Conservation (phyloP, 108 stramenopile genomes). For the Pseudonitzschia multiseries region DNA sequence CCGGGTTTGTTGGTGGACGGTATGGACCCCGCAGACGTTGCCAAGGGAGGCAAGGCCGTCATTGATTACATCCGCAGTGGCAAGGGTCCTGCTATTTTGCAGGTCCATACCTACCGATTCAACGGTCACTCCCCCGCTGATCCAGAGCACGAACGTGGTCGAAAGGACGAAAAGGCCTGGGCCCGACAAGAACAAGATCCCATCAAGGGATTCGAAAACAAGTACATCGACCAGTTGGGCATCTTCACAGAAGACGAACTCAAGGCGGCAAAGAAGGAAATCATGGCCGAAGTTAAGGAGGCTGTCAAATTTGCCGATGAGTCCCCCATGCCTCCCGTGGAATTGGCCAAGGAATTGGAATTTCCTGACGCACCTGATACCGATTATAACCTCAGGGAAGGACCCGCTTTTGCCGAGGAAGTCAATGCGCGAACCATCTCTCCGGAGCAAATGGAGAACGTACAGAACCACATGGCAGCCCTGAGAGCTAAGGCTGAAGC, state of each 20-base stretch:
- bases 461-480: slow-evolving; percentile 72
- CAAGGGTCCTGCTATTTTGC: slow-evolving; percentile 94
- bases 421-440: slow-evolving; percentile 86
- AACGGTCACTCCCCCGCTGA: slow-evolving; percentile 98
- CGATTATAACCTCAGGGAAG: slow-evolving; percentile 88
- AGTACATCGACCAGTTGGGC: slow-evolving; percentile 63
- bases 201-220: slow-evolving; percentile 92
- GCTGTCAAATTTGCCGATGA: slow-evolving; percentile 91
- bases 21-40: slow-evolving; percentile 86
- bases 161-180: slow-evolving; percentile 99
- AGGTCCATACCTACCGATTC: slow-evolving; percentile 98
- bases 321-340: slow-evolving; percentile 90
- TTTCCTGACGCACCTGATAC: slow-evolving; percentile 95
- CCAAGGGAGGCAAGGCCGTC: slow-evolving; percentile 94
- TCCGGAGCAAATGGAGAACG: slow-evolving; percentile 67
- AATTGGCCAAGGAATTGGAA: slow-evolving; percentile 96
- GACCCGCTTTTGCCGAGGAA: slow-evolving; percentile 81
- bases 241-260: slow-evolving; percentile 90
- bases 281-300: slow-evolving; percentile 86
- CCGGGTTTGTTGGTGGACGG: slow-evolving; percentile 94
- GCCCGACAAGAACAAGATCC: slow-evolving; percentile 94
- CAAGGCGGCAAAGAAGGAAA: slow-evolving; percentile 77
- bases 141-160: slow-evolving; percentile 97
- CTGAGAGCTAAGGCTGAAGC: slow-evolving; percentile 82
- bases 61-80: slow-evolving; percentile 93